A percentile compares a stretch with the other conserved stretches of the same genome.
Conservation (phyloP, 805 yeast genomes). For the Zygotorulaspora danielsina region DNA sequence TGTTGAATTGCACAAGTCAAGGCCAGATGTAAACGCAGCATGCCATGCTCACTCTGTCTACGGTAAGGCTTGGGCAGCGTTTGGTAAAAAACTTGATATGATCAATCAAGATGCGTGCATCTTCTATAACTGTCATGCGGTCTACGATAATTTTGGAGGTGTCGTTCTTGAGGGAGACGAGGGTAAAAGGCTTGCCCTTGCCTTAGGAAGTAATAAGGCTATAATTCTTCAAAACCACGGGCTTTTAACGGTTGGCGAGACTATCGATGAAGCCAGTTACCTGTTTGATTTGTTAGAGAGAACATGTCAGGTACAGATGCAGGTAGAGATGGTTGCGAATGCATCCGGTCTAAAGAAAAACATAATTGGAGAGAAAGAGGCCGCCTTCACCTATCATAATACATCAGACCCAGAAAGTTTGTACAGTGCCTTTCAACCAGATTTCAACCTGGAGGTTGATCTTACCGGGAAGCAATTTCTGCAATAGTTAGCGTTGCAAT, state of each 20-base stretch:
- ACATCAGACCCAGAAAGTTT: constrained; percentile 61
- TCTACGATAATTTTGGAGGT: constrained; percentile 69
- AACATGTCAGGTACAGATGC: constrained; percentile 57
- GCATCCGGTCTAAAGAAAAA: constrained; percentile 39
- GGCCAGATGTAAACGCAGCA: constrained; percentile 66
- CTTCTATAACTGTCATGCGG: constrained; percentile 61
- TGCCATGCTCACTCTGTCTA: constrained; percentile 61
- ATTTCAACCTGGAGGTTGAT: constrained; percentile 45
- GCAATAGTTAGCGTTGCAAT: no score
- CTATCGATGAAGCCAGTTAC: constrained; percentile 70
- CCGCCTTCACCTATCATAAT: constrained; percentile 56
- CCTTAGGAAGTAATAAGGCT: constrained; percentile 54
- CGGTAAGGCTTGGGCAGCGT: constrained; percentile 61
- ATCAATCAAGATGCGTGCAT: constrained; percentile 70
- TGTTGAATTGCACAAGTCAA: constrained; percentile 56
- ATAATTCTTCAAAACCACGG: constrained; percentile 68
- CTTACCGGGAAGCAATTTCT: constrained; percentile 21
- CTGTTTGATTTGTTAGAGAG: constrained; percentile 58
- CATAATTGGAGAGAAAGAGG: constrained; percentile 55
- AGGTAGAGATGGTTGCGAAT: constrained; percentile 51
- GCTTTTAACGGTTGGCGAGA: constrained; percentile 60
- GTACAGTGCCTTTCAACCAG: constrained; percentile 69
- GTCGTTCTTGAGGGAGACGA: constrained; percentile 64
- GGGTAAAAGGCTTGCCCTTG: constrained; percentile 55
- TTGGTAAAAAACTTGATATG: constrained; percentile 67